Conservation (phyloP, 768 basidiomycete species). For the Boletus huronensis region DNA sequence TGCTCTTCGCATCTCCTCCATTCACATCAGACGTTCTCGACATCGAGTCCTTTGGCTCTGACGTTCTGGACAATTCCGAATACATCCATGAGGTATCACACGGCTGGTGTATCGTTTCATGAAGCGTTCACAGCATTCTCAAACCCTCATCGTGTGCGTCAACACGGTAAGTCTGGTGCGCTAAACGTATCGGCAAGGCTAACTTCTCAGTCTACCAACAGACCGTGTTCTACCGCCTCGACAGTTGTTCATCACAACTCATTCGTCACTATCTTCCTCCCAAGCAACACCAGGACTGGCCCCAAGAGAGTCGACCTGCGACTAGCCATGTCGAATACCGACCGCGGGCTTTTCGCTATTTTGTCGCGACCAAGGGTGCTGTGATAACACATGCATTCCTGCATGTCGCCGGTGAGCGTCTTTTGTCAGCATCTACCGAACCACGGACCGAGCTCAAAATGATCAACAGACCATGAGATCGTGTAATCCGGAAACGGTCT, state of each 20-base stretch:
- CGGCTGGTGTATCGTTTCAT: constrained; percentile 3
- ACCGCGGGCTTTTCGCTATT: constrained; percentile 5
- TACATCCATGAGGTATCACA: not conserved
- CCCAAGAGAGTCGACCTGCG: not conserved
- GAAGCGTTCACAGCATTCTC: not conserved
- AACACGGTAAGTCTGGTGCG: not conserved
- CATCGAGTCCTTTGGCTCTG: not conserved
- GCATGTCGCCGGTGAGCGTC: constrained; percentile 31
- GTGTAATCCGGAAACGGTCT: constrained; percentile 59
- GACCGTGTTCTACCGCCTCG: constrained; percentile 6
- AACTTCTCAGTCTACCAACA: not conserved
- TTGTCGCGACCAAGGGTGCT: constrained; percentile 4
- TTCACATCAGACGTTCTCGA: not conserved
- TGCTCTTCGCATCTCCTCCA: not conserved
- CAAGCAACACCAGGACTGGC: not conserved
- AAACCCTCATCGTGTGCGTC: not conserved
- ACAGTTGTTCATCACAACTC: constrained; percentile 1
- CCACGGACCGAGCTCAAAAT: not conserved
- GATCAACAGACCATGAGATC: constrained; percentile 68
- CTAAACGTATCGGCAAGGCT: not conserved
- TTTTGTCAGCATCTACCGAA: not conserved
- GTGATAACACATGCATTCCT: constrained; percentile 19
- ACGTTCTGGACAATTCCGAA: constrained; percentile 1
- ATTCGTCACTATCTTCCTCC: constrained; percentile 6
- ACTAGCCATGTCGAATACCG: not conserved